A percentile compares a stretch with the other conserved stretches of the same genome.
Evolutionary conservation across 352 stramenopile species (phyloP).

Genomic region (Peronosclerospora sorghi): DNA sequence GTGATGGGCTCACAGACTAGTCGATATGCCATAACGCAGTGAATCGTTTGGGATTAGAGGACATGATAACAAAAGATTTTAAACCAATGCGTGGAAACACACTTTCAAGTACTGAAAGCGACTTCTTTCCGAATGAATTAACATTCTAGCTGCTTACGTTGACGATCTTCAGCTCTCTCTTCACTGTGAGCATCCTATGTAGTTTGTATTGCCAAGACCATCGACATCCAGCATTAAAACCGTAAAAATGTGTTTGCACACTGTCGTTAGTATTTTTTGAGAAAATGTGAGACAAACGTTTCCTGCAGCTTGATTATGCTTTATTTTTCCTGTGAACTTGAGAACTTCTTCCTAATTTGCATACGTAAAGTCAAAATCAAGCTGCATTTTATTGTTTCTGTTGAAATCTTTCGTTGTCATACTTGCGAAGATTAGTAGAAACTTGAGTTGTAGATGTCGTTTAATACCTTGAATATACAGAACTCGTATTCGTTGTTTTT

Average conservation of each 20-base stretch:
- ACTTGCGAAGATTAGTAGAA: too few relatives aligned
- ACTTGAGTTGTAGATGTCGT: too few relatives aligned
- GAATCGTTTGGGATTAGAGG: constrained; percentile 82
- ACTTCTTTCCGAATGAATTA: constrained; percentile 78
- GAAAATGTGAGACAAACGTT: constrained; percentile 67
- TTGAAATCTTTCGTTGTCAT: too few relatives aligned
- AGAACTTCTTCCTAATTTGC: constrained; percentile 74
- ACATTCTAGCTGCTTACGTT: constrained; percentile 25
- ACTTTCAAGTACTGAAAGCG: constrained; percentile 86
- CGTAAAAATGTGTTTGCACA: constrained; percentile 88
- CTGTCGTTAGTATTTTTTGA: constrained; percentile 69
- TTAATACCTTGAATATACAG: too few relatives aligned
- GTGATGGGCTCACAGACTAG: constrained; percentile 18
- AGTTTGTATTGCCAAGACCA: constrained; percentile 7
- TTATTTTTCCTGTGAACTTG: constrained; percentile 40
- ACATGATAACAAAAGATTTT: constrained; percentile 88
- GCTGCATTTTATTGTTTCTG: constrained; percentile 96
- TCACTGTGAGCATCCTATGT: constrained; percentile 6
- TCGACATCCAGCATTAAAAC: constrained; percentile 66
- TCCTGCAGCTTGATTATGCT: constrained; percentile 54
- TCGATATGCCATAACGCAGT: constrained; percentile 88
- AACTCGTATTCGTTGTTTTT: too few relatives aligned
- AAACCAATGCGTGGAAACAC: constrained; percentile 91
- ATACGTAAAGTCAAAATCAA: constrained; percentile 89
- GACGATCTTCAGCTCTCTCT: constrained; percentile 10